Conservation (phyloP, 2,329 filamentous ascomycete species). For the Zelopaecilomyces penicillatus region DNA sequence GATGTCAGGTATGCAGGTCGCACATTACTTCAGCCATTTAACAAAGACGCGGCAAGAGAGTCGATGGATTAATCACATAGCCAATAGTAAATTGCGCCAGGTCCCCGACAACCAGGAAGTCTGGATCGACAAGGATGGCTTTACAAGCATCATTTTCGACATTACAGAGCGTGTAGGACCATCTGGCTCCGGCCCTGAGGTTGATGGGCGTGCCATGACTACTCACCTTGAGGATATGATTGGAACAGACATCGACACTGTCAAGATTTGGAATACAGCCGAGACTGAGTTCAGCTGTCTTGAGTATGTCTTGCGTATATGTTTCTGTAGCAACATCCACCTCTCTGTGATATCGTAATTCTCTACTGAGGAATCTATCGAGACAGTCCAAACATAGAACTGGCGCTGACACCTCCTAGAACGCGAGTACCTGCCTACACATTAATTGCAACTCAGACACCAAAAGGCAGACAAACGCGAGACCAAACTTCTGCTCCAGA, state of each 20-base stretch:
- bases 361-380: not conserved
- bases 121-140: conserved; percentile 74
- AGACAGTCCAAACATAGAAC: not conserved
- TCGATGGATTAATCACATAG: too few relatives aligned
- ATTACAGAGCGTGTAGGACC: conserved; percentile 71
- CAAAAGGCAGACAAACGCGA: conserved; percentile 25
- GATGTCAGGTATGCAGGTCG: conserved; percentile 57
- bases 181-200: conserved; percentile 44
- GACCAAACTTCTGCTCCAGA: conserved; percentile 37
- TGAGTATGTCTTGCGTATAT: conserved; percentile 30
- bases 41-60: too few relatives aligned
- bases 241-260: conserved; percentile 51
- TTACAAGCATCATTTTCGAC: conserved; percentile 83
- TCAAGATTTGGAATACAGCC: conserved; percentile 60
- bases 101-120: conserved; percentile 88
- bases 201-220: conserved; percentile 62
- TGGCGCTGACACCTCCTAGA: conserved; percentile 16
- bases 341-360: conserved; percentile 14
- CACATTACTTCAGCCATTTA: too few relatives aligned
- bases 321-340: too few relatives aligned
- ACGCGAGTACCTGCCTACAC: conserved; percentile 53
- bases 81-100: conserved; percentile 57
- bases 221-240: conserved; percentile 63
- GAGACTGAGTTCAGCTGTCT: conserved; percentile 50
- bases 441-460: conserved; percentile 57